These are phyloP conservation scores for Hypoxylon sp. DNA, from an alignment of 2,329 filamentous ascomycete species.

Conservation along the genomic window DNA sequence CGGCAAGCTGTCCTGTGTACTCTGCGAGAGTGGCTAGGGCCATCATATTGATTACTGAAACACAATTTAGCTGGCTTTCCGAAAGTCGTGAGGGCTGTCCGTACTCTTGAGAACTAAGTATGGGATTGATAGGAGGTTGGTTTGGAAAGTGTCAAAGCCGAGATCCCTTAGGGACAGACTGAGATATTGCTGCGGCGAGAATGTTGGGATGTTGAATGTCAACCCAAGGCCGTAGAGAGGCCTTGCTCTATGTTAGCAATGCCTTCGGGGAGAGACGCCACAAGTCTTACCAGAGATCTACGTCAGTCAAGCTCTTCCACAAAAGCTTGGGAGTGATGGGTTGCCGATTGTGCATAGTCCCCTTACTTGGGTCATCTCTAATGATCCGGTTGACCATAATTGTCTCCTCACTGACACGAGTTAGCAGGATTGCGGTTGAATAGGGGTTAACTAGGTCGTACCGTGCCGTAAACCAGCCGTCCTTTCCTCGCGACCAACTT, in stretches of 20 bases:
- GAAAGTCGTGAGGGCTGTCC: slow-evolving; percentile 1
- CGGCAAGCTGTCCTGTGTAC: slow-evolving; percentile 64
- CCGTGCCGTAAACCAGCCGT: slow-evolving; percentile 70
- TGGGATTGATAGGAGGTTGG: slow-evolving; percentile 70
- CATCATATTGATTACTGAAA: slow-evolving; percentile 56
- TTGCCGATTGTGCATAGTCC: slow-evolving; percentile 70
- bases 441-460: slow-evolving; percentile 18
- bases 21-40: slow-evolving; percentile 58
- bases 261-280: not conserved
- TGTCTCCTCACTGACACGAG: slow-evolving; percentile 59
- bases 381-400: slow-evolving; percentile 71
- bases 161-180: slow-evolving; percentile 66
- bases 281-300: slow-evolving; percentile 63
- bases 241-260: slow-evolving; percentile 38
- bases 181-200: slow-evolving; percentile 63
- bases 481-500: slow-evolving; percentile 62
- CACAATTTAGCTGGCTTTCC: slow-evolving; percentile 7
- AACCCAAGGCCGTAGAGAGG: slow-evolving; percentile 59
- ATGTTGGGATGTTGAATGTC: slow-evolving; percentile 63
- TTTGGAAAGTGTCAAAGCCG: slow-evolving; percentile 67
- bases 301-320: slow-evolving; percentile 65
- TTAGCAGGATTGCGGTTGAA: not conserved
- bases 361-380: slow-evolving; percentile 70
- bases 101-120: slow-evolving; percentile 56
- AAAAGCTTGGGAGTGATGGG: slow-evolving; percentile 63